phyloP scores from a whole-genome alignment of 1,139 yeast species.

The Candida gigantensis region DNA sequence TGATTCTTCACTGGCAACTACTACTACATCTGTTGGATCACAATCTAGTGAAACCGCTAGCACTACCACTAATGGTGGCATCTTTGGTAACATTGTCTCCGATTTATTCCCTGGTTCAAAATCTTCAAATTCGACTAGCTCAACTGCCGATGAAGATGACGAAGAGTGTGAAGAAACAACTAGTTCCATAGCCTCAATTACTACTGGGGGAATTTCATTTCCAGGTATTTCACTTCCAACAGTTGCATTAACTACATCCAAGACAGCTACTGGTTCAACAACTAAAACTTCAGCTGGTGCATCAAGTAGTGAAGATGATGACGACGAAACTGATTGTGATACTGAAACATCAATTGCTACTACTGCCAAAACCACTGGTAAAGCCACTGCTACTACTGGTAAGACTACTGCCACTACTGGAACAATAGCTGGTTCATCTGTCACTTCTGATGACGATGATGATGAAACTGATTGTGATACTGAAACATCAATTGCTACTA shows the following conservation, averaged over 20 bases:
- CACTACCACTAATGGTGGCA: background rate
- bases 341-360: background rate
- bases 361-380: slow-evolving; percentile 1
- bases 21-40: slow-evolving; percentile 3
- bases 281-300: slow-evolving; percentile 2
- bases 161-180: slow-evolving; percentile 13
- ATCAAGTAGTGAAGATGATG: slow-evolving; percentile 13
- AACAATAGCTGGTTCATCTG: background rate
- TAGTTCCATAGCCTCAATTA: slow-evolving; percentile 11
- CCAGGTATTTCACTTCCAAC: slow-evolving; percentile 1
- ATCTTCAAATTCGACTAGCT: slow-evolving; percentile 1
- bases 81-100: background rate
- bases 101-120: background rate
- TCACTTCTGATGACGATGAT: slow-evolving; percentile 16
- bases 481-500: background rate
- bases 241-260: background rate
- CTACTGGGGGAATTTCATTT: slow-evolving; percentile 6
- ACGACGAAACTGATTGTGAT: slow-evolving; percentile 16
- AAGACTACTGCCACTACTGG: too few relatives aligned
- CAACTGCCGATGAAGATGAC: slow-evolving; percentile 10
- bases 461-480: slow-evolving; percentile 16
- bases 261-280: background rate
- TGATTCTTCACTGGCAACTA: background rate
- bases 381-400: slow-evolving; percentile 3
- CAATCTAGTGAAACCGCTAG: too few relatives aligned